Evolutionary conservation across 192 early-diverging fungal species (phyloP), one percentile per base, ranked within the genome.

Genomic region (Rhizoclosmatium sp.): DNA sequence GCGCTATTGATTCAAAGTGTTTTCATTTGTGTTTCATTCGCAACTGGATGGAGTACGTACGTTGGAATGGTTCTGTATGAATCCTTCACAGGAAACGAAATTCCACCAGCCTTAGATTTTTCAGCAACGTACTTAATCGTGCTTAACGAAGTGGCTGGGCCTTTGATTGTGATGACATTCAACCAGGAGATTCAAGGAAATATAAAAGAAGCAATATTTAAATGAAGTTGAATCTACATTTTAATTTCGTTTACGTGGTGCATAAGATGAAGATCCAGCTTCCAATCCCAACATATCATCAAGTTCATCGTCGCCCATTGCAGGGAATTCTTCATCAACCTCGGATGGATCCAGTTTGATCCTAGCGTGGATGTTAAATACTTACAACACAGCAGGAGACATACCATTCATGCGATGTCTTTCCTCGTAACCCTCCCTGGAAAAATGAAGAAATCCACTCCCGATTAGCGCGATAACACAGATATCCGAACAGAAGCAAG

Each of bases 291-390:
- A 44, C 60, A 75, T 75, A 44, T 60, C 73, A 47, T 75, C 60
- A 4, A 75, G 62, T 46, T 75, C 73, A 46, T 60, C 73, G 44
- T 75, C 73, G 41, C 59, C 73, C 41, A 75, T 75, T 9, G 60
- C 41, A 9, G 70, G 21, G 9, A 9, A 19, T 2, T 75, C 54
- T 19, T 72, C 46, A 7, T 59, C 71, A 40, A 58, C 71, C 31
- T 65, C 46, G 67, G 21, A 19, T n/a, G 67, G 19, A 44, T 41
- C 44, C 31, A 69, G 44, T 42, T 69, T 42, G 31, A 69, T 41
- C 67, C 67, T 65, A 39, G 0, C 12, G 16, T 58, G 12, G 56
- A 58, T 12, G 14, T 12, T 23, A 65, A 65, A 65, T 12, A 0
- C 16, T 14, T 65, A 12, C 40, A 58, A 58, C 12, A 58, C 12